Percentiles rank a stretch among this genome's conserved stretches.
Conservation (phyloP, 148 eudicot genomes). For the Vaccinium vitisidaea region DNA sequence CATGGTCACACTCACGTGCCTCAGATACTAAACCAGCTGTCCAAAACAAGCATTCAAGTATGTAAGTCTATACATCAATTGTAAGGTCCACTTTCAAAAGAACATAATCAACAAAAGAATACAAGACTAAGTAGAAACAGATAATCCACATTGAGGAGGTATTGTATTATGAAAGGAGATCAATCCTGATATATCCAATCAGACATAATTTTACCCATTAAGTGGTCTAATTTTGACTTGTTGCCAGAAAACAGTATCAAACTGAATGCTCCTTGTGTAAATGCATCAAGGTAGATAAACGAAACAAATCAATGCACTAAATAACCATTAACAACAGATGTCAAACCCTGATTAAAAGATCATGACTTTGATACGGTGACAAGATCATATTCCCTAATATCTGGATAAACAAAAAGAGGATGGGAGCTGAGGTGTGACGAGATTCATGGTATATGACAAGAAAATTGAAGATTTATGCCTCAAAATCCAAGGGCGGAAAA, state of each 20-base stretch:
- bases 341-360: background rate
- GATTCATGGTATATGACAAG: background rate
- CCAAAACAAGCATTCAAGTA: background rate
- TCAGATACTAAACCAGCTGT: background rate
- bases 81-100: background rate
- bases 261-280: background rate
- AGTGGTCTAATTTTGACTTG: background rate
- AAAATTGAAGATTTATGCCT: background rate
- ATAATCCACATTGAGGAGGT: background rate
- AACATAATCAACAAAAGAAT: background rate
- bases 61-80: background rate
- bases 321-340: background rate
- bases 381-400: background rate
- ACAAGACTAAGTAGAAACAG: background rate
- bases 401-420: background rate
- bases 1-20: background rate
- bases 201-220: background rate
- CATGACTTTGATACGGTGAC: background rate
- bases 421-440: background rate
- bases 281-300: background rate
- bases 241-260: background rate
- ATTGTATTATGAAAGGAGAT: background rate
- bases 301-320: background rate
- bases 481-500: background rate
- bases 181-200: background rate